These are phyloP conservation scores for Rhizoctonia solani DNA, from an alignment of 1,284 basidiomycete genomes.

Conservation along the genomic window DNA sequence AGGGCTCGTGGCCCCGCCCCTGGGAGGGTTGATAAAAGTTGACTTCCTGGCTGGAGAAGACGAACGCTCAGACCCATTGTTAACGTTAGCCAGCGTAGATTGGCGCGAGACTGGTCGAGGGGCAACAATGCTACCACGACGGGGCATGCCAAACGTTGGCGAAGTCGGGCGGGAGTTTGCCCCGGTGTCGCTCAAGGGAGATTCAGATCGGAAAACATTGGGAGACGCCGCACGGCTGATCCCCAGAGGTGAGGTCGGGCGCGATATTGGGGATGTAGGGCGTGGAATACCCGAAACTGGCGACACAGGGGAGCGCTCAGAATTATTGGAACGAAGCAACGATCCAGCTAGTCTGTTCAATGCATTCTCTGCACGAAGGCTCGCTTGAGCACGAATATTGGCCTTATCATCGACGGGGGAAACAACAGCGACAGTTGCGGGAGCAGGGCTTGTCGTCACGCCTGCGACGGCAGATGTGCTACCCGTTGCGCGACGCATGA, in stretches of 20 bases:
- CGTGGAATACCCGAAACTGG: not conserved
- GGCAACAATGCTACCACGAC: constrained; percentile 14
- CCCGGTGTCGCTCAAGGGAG: constrained; percentile 19
- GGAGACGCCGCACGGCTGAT: not conserved
- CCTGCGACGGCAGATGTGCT: constrained; percentile 12
- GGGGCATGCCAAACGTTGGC: constrained; percentile 1
- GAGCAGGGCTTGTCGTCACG: constrained; percentile 2
- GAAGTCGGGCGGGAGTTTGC: not conserved
- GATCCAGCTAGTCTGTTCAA: constrained; percentile 1
- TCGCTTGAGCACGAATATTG: not conserved
- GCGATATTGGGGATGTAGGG: not conserved
- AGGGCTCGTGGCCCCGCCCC: not conserved
- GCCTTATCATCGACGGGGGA: not conserved
- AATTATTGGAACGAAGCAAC: not conserved
- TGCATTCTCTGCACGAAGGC: not conserved
- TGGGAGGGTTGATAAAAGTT: constrained; percentile 8
- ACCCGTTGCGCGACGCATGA: constrained; percentile 20
- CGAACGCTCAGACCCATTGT: not conserved
- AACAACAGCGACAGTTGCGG: not conserved
- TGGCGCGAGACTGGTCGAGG: constrained; percentile 1
- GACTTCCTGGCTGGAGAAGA: not conserved
- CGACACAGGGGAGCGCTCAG: not conserved
- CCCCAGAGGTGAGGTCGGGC: not conserved
- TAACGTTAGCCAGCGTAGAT: constrained; percentile 10
- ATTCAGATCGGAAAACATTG: not conserved